Evolutionary conservation across 2,329 filamentous ascomycete species (phyloP), one percentile per base, ranked within the genome.

Genomic region (Phoma sp.): DNA sequence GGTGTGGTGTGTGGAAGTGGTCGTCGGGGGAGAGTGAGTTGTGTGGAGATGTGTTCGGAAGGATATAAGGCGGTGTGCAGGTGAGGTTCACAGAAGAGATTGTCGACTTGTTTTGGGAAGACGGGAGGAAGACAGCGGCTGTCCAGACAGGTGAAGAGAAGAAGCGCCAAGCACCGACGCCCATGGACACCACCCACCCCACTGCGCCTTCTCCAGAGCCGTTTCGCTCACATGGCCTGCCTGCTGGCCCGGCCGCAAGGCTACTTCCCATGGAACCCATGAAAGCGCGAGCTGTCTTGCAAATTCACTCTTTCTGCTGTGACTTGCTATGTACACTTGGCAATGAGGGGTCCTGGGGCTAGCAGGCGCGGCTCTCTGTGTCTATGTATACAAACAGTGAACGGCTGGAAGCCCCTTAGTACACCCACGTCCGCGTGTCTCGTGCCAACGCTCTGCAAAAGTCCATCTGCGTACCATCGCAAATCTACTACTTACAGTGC

Each of bases 111-210:
- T 66, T 69, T 67, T 66, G 62, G 52, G 52, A 39, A 55, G 52
- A 55, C 50, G 52, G 52, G 61, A 60, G 55, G 64, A 66, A 67
- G 64, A 62, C 61, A 67, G 64, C 63, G 64, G 61, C 64, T 67
- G 62, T 60, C 52, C 55, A 45, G 50, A 57, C 53, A 46, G 44
- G 54, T 54, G 42, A 55, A 52, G 60, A 53, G 54, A 33, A 41
- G 49, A 33, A 41, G 49, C 50, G 60, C 53, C 53, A 56, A 56
- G 53, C 47, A 56, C 42, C 53, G 53, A 51, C 47, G 47, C 52
- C 52, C 52, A 55, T 55, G 59, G 46, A 63, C 62, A 66, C 51
- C 62, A 62, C 58, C 54, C 6, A 59, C 58, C 58, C 60, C 57
- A 51, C 56, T 60, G 60, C 61, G 63, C 63, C 60, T 65, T 60